Base-by-base conservation (phyloP, 2,329 filamentous ascomycete species). In the Stylonectria norvegica region DNA sequence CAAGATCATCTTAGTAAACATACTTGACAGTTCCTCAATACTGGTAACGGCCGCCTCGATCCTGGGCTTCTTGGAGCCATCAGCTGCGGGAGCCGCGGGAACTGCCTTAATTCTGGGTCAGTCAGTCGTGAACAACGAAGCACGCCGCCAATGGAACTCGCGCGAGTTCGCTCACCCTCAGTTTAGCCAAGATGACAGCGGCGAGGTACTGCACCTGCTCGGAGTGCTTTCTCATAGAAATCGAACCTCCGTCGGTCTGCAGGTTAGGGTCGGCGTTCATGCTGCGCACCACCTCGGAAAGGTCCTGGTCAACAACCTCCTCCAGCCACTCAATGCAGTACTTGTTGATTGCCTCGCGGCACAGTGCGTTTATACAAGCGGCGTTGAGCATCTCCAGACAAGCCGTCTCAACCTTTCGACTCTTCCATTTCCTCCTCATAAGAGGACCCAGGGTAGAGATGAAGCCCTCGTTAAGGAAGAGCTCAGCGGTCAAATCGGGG, bases 401-500 rank as follows among this genome's bases (percentile, higher is more conserved):
- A 3, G 89, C 86, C 43, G 86, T 84, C 65, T 95, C 89, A 16
- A 97, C 85, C 55, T 88, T 88, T 51, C 79, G 78, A 60, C 85
- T 91, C 70, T 91, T 94, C 71, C 85, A 86, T 60, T 84, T 89
- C 52, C 83, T 79, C 49, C 85, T 77, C 64, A 95, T 85, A 38
- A 94, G 71, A 11, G 85, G 80, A 12, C 85, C 83, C 5, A 97
- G 75, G 40, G 80, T 84, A 43, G 81, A 73, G 32, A 96, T 71
- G 57, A 98, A 97, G 3, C 88, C 88, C 51, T 95, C 88, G 23
- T 83, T 89, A 41, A 97, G 76, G 62, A 98, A 96, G 25, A 97
- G 72, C 43, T 81, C 74, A 3, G 87, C 76, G 2, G 84, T 87
- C 30, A 87, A 76, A 40, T 83, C 78, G 3, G 89, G 85, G 3